Base-by-base conservation (phyloP, 495 filamentous ascomycete species). In the Letharia columbiana region DNA sequence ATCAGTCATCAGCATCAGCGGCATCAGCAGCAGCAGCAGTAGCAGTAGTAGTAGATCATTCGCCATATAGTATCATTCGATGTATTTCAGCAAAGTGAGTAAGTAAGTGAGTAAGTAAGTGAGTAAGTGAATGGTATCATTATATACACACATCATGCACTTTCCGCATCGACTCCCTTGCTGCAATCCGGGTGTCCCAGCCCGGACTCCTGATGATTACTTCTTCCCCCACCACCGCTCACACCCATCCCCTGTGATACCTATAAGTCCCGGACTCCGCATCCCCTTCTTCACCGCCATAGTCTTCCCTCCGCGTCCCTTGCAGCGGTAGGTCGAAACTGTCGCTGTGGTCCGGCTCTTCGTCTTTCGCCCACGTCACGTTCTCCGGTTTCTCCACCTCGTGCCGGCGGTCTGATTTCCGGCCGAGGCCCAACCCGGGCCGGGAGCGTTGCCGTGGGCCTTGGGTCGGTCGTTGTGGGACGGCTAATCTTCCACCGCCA, bases 331-430 rank as follows among this genome's bases (percentile, higher is more conserved):
- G 49, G 54, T 69, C 68, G 31, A 69, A 65, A 37, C 67, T 69
- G n/a, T 69, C 50, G 39, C 41, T 42, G 18, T 37, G 15, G 4
- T 54, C 17, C n/a, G 44, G 57, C 58, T 52, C 60, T 8, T 63
- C 60, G 37, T 68, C 68, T n/a, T 69, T 69, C 10, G 68, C 68
- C 68, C 68, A 69, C 2, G 64, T 69, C 41, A 58, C 68, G 60
- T 64, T 67, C 37, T 59, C 64, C 18, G 68, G 68, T 23, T 60
- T 69, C 33, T 52, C 66, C 10, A 64, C 52, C 40, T 63, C 59
- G 37, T 63, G 42, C 35, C 61, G 8, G 12, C 54, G 33, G 37
- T 57, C 54, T 11, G 54, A 57, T 37, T 37, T 57, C 54, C 54
- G 31, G 31, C 54, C 54, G 31, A 57, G 54, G 28, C 54, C 54